phyloP scores from a whole-genome alignment of 352 stramenopile species.

The Phytophthora sp. region DNA sequence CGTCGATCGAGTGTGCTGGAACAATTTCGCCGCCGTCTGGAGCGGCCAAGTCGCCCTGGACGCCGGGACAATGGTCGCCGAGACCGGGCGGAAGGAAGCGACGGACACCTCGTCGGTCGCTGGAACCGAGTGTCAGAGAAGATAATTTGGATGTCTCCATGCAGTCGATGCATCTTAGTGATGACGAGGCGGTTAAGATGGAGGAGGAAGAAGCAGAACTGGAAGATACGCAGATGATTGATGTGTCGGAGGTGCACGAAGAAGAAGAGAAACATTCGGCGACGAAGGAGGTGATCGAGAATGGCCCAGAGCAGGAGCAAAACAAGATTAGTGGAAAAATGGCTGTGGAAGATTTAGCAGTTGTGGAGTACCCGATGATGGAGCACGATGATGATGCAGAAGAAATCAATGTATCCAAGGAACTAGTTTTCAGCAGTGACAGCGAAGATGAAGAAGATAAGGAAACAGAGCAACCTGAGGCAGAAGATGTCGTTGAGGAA shows the following conservation, averaged over 20 bases:
- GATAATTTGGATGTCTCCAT: slow-evolving; percentile 68
- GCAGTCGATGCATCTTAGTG: slow-evolving; percentile 75
- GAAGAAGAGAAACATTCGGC: slow-evolving; percentile 12
- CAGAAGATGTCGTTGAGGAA: not conserved
- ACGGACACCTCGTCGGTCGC: slow-evolving; percentile 24
- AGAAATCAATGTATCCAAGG: slow-evolving; percentile 43
- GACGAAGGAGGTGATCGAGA: not conserved
- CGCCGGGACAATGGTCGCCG: slow-evolving; percentile 21
- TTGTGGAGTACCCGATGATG: slow-evolving; percentile 6
- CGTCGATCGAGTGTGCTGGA: slow-evolving; percentile 29
- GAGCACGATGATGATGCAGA: slow-evolving; percentile 32
- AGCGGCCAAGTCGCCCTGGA: slow-evolving; percentile 39
- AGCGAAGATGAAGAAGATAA: slow-evolving; percentile 33
- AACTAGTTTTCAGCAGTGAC: slow-evolving; percentile 50
- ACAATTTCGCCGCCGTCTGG: slow-evolving; percentile 34
- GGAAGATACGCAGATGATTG: slow-evolving; percentile 40
- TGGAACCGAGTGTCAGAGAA: slow-evolving; percentile 30
- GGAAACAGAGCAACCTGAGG: slow-evolving; percentile 18
- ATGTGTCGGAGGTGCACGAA: slow-evolving; percentile 14
- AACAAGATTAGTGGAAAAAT: slow-evolving; percentile 1
- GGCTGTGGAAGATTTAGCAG: slow-evolving; percentile 4
- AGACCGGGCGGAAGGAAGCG: slow-evolving; percentile 26
- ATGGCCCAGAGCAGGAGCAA: slow-evolving; percentile 3
- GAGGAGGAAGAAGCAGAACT: slow-evolving; percentile 28
- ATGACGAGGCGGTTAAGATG: slow-evolving; percentile 32